Base-by-base conservation (phyloP, 306 rosid species). In the Quercus suber region DNA sequence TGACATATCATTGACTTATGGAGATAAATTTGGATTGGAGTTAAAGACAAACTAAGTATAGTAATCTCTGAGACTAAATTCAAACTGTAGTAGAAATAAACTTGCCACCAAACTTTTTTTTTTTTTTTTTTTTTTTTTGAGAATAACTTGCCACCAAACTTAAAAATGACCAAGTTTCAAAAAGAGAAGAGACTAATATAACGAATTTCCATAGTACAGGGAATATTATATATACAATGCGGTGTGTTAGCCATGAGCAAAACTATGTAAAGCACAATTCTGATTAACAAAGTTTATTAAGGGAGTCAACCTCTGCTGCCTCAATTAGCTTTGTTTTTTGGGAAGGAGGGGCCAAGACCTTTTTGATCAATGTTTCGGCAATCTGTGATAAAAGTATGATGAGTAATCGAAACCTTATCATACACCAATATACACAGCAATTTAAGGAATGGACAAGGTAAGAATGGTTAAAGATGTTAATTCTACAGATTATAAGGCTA, bases 281-380 rank as follows among this genome's bases (percentile, higher is more conserved):
- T 53, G 75, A 28, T 17, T 63, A 55, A 76, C 49, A 69, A 28
- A 58, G 57, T 33, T 23, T 65, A 21, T 4, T 61, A 57, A 27
- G 6, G 11, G 59, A 69, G 75, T 27, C 84, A 84, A 96, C 99
- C 99, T 96, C 96, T 72, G 76, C 81, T 71, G 98, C 99, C 60
- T 87, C 86, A 25, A 96, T 76, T 70, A 93, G 84, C 88, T 96
- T 96, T 67, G 98, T 96, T 86, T 91, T 96, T 87, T 96, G 99
- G 79, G 70, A 87, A 69, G 99, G 61, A 76, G 99, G 96, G 73
- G 96, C 93, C 80, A 96, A 81, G 84, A 96, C 97, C 89, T 78
- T 96, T 77, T 77, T 93, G 31, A 91, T 88, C 71, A 90, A 86
- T 87, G 92, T 91, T 84, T 89, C 93, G 13, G 93, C 99, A 69